phyloP scores from a whole-genome alignment of 2,329 filamentous ascomycete species.

The Teratosphaeria zuluensis region DNA sequence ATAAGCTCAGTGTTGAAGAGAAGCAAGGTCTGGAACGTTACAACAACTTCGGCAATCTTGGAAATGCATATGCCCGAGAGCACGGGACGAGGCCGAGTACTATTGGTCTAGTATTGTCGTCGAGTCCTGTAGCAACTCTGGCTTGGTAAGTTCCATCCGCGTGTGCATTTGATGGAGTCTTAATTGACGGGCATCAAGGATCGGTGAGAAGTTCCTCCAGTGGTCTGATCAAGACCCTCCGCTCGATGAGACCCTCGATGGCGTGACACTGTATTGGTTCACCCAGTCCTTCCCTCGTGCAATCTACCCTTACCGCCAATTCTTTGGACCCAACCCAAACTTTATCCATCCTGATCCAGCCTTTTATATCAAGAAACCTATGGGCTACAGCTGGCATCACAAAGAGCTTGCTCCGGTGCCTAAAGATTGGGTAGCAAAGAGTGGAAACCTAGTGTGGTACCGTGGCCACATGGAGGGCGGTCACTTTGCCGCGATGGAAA shows the following conservation, averaged over 20 bases:
- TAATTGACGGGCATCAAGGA: slow-evolving; percentile 23
- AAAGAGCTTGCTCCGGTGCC: slow-evolving; percentile 32
- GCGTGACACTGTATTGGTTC: slow-evolving; percentile 47
- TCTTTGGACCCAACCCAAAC: slow-evolving; percentile 15
- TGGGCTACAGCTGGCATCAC: slow-evolving; percentile 37
- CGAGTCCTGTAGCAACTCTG: slow-evolving; percentile 45
- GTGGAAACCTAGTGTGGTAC: slow-evolving; percentile 31
- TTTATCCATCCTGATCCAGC: slow-evolving; percentile 18
- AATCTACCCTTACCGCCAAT: slow-evolving; percentile 43
- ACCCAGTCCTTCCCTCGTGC: slow-evolving; percentile 30
- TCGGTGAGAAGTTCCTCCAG: slow-evolving; percentile 48
- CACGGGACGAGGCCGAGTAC: slow-evolving; percentile 48
- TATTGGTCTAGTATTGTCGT: slow-evolving; percentile 43
- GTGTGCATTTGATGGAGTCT: neutral
- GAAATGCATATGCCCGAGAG: slow-evolving; percentile 41
- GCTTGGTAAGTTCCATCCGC: slow-evolving; percentile 32
- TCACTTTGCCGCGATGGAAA: slow-evolving; percentile 31
- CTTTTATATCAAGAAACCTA: slow-evolving; percentile 29
- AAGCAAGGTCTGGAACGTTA: slow-evolving; percentile 13
- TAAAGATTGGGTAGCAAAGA: slow-evolving; percentile 27
- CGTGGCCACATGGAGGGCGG: slow-evolving; percentile 30
- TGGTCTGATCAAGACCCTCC: slow-evolving; percentile 41
- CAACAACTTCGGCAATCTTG: slow-evolving; percentile 22
- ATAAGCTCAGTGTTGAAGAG: slow-evolving; percentile 12
- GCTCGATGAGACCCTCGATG: slow-evolving; percentile 37